Base-by-base conservation (phyloP, 768 basidiomycete species). In the Pisolithus microcarpus region DNA sequence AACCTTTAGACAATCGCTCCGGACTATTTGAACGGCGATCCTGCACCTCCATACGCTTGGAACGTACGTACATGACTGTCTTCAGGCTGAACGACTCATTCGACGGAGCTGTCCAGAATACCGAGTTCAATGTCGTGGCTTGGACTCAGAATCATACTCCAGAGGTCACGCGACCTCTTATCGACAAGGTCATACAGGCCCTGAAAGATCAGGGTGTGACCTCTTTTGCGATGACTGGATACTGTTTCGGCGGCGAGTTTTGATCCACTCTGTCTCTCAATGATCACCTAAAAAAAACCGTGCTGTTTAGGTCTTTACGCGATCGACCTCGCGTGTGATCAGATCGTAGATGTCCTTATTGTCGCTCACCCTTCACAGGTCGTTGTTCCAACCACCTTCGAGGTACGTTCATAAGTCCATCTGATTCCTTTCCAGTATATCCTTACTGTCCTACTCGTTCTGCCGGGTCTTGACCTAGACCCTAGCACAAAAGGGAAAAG, bases 291-390 rank as follows among this genome's bases (percentile, higher is more conserved):
- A n/a, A 23, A 19, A 34, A 23, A 40, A 1, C 38, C 46, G 4
- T 19, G 8, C 39, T 40, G 39, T 10, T 54, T 34, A 69, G 66
- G 66, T 4, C 71, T 72, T 16, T 76, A 74, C 40, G 60, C 63
- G 36, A 71, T 74, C 59, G 68, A 77, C 51, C 68, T 79, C 38
- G 74, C 78, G 0, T 70, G 73, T 47, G 72, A 74, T 31, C 62
- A 68, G 48, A 38, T 61, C 37, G 65, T 72, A 56, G 58, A 72
- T 16, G 75, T 70, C 42, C 67, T 67, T 3, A 70, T 67, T 23
- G 62, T 75, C 39, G 50, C 72, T 1, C 80, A 81, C 57, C 80
- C 80, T 0, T 77, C 78, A 2, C 56, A 70, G 1, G 63, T 77
- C 34, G 31, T 68, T 18, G 48, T 71, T 23, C 69, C 71, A 3